These are phyloP conservation scores for Tephrocybe sp. DNA, from an alignment of 768 basidiomycete genomes.

Conservation along the genomic window DNA sequence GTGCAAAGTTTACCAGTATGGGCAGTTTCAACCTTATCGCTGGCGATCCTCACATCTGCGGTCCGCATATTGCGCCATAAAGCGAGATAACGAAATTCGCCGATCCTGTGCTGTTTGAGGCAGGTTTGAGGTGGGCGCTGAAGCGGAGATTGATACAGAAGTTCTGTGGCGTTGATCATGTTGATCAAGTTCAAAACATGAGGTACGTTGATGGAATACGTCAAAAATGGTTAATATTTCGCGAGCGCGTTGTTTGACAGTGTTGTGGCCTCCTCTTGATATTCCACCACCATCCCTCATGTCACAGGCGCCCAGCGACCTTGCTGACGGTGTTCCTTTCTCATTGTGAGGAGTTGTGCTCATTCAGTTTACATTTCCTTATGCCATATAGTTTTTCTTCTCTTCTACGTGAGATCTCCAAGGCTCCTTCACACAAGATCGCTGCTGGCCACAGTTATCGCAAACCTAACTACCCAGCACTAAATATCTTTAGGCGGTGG, in stretches of 20 bases:
- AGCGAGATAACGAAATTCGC: no score
- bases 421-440: slow-evolving; percentile 28
- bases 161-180: no score
- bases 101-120: no score
- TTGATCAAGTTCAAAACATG: no score
- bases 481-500: slow-evolving; percentile 45
- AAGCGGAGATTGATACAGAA: no score
- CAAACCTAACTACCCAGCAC: slow-evolving; percentile 32
- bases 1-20: no score
- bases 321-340: slow-evolving; percentile 22
- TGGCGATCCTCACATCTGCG: no score
- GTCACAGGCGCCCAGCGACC: slow-evolving; percentile 12
- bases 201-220: no score
- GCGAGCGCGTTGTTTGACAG: not conserved
- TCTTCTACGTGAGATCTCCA: slow-evolving; percentile 44
- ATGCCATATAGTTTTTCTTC: slow-evolving; percentile 42
- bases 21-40: no score
- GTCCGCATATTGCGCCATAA: no score
- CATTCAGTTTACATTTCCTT: not conserved
- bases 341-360: slow-evolving; percentile 31
- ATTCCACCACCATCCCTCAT: slow-evolving; percentile 5
- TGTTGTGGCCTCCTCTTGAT: not conserved
- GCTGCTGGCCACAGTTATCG: slow-evolving; percentile 18
- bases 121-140: no score
- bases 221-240: no score